A percentile compares a stretch with the other conserved stretches of the same genome.
These are phyloP conservation scores for Lumnitzera littorea DNA, from an alignment of 345 rosid genomes.

Conservation along the genomic window DNA sequence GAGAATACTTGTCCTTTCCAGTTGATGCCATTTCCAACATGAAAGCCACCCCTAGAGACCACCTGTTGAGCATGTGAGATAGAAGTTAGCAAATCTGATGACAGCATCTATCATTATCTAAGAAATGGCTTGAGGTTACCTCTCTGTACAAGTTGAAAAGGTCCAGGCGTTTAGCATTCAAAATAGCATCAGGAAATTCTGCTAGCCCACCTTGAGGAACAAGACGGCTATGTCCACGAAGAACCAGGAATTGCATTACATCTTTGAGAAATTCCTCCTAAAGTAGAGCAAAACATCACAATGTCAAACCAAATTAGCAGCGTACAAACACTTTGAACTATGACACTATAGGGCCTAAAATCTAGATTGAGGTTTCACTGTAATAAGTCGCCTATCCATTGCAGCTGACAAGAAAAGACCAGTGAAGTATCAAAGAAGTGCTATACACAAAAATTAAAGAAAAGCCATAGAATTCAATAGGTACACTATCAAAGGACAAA, in stretches of 20 bases:
- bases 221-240: slow-evolving; percentile 92
- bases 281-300: slow-evolving; percentile 6
- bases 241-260: slow-evolving; percentile 89
- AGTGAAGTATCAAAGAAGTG: neutral
- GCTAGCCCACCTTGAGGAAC: slow-evolving; percentile 94
- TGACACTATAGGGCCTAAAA: too few relatives aligned
- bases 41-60: slow-evolving; percentile 98
- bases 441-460: neutral
- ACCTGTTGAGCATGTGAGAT: slow-evolving; percentile 46
- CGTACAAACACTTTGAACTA: neutral
- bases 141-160: slow-evolving; percentile 95
- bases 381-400: too few relatives aligned
- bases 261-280: slow-evolving; percentile 98
- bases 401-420: too few relatives aligned
- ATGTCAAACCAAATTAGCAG: neutral
- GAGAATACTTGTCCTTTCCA: slow-evolving; percentile 99
- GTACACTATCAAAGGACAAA: slow-evolving; percentile 15
- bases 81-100: neutral
- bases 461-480: too few relatives aligned
- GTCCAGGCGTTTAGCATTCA: slow-evolving; percentile 94
- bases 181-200: slow-evolving; percentile 95
- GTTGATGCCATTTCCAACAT: slow-evolving; percentile 97
- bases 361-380: too few relatives aligned
- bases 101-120: slow-evolving; percentile 6
- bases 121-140: slow-evolving; percentile 31